These are phyloP conservation scores for Phaseolus lunatus DNA, from an alignment of 306 rosid species.

Conservation along the genomic window DNA sequence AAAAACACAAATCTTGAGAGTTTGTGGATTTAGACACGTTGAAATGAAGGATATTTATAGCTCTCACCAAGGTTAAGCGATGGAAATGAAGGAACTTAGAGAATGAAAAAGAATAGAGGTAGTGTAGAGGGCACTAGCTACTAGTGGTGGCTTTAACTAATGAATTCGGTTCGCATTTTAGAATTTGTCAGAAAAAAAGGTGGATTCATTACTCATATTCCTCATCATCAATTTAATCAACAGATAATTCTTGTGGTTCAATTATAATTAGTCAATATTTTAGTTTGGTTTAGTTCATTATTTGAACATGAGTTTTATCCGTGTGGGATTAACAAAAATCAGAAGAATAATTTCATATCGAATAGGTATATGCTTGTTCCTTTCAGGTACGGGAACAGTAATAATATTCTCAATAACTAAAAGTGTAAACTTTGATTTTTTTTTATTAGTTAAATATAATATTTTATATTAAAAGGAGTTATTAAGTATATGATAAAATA, in stretches of 20 bases:
- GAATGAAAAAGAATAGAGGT: no score
- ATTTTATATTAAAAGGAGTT: no score
- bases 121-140: neutral
- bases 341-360: neutral
- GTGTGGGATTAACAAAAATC: neutral
- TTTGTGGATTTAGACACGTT: neutral
- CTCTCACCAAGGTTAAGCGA: no score
- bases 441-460: no score
- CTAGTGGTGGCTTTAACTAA: neutral
- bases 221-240: neutral
- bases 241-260: neutral
- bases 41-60: neutral
- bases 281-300: no score
- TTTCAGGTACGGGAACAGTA: neutral
- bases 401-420: neutral
- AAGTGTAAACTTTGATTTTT: neutral
- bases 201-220: neutral
- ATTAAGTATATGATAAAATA: no score
- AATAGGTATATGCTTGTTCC: neutral
- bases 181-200: neutral
- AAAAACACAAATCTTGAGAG: neutral
- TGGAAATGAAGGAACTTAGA: no score
- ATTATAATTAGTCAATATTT: no score
- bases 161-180: neutral
- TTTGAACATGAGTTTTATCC: neutral